A percentile compares a stretch with the other conserved stretches of the same genome.
Evolutionary conservation across 345 rosid species (phyloP).

Genomic region (Pistacia vera): DNA sequence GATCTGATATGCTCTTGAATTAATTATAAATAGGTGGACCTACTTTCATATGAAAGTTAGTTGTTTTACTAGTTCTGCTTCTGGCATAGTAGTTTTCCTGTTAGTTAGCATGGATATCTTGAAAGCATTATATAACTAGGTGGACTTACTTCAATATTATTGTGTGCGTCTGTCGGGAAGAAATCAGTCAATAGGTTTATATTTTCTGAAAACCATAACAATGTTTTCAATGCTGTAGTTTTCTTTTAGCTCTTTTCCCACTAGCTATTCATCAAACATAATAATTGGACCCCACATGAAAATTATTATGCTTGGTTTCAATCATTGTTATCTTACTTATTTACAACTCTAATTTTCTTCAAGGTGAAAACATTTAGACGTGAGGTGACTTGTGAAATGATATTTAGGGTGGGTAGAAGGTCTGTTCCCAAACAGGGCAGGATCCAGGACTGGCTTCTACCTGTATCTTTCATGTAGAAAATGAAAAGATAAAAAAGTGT

Average conservation of each 20-base stretch:
- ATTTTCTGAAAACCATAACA: not conserved
- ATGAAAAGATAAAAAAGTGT: too few relatives aligned
- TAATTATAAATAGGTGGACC: not conserved
- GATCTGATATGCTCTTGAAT: slow-evolving; percentile 7
- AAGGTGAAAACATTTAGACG: not conserved
- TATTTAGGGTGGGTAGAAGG: not conserved
- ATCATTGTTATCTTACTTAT: slow-evolving; percentile 5
- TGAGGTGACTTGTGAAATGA: not conserved
- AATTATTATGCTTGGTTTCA: slow-evolving; percentile 4
- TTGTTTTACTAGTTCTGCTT: slow-evolving; percentile 2
- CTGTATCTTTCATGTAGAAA: too few relatives aligned
- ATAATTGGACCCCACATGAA: slow-evolving; percentile 17
- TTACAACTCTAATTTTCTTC: not conserved
- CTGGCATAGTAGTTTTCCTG: not conserved
- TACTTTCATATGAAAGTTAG: not conserved
- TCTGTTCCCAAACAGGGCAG: slow-evolving; percentile 7
- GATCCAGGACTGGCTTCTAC: not conserved
- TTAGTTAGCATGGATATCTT: slow-evolving; percentile 1
- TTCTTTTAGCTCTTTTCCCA: slow-evolving; percentile 2
- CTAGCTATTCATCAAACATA: not conserved
- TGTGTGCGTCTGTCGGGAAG: not conserved
- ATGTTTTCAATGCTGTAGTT: not conserved
- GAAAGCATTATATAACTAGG: slow-evolving; percentile 1
- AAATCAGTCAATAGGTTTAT: not conserved
- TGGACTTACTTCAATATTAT: not conserved